Evolutionary conservation across 2,329 filamentous ascomycete species (phyloP).

Genomic region (Drechslerella dactyloides): DNA sequence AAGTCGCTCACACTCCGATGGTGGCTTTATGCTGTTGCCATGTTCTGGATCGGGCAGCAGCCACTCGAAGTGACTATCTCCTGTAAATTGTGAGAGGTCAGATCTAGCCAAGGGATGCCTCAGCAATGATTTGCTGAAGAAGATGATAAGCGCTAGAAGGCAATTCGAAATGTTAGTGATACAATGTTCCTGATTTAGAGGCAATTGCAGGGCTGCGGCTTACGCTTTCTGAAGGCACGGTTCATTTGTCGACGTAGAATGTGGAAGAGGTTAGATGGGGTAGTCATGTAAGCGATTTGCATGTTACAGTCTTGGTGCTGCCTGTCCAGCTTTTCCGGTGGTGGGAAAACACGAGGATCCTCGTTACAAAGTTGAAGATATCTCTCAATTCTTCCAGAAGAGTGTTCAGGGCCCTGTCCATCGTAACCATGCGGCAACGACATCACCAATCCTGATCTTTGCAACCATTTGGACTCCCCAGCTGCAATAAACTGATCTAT

Average conservation of each 20-base stretch:
- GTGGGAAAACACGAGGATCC: slow-evolving; percentile 90
- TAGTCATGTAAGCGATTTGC: slow-evolving; percentile 98
- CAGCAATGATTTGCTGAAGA: slow-evolving; percentile 97
- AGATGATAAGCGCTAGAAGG: slow-evolving; percentile 79
- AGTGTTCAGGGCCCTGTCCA: slow-evolving; percentile 97
- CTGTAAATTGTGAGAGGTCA: slow-evolving; percentile 85
- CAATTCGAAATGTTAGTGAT: slow-evolving; percentile 51
- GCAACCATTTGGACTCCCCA: slow-evolving; percentile 97
- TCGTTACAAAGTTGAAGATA: slow-evolving; percentile 98
- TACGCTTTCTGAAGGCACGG: slow-evolving; percentile 97
- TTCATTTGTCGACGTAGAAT: slow-evolving; percentile 96
- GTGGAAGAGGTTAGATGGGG: slow-evolving; percentile 94
- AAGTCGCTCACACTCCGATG: slow-evolving; percentile 89
- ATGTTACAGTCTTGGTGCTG: slow-evolving; percentile 99
- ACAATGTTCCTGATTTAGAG: background rate
- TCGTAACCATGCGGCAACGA: slow-evolving; percentile 97
- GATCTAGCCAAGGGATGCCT: slow-evolving; percentile 93
- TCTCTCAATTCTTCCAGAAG: slow-evolving; percentile 93
- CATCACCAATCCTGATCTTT: slow-evolving; percentile 94
- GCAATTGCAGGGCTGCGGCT: slow-evolving; percentile 1
- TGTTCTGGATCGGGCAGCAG: slow-evolving; percentile 92
- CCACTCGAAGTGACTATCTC: slow-evolving; percentile 93
- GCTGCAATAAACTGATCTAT: slow-evolving; percentile 99
- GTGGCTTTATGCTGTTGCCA: slow-evolving; percentile 74
- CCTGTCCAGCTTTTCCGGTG: slow-evolving; percentile 84